Evolutionary conservation across 495 filamentous ascomycete genomes (phyloP), one percentile per base, ranked within the genome.

Genomic region (Wilcoxina mikolae): DNA sequence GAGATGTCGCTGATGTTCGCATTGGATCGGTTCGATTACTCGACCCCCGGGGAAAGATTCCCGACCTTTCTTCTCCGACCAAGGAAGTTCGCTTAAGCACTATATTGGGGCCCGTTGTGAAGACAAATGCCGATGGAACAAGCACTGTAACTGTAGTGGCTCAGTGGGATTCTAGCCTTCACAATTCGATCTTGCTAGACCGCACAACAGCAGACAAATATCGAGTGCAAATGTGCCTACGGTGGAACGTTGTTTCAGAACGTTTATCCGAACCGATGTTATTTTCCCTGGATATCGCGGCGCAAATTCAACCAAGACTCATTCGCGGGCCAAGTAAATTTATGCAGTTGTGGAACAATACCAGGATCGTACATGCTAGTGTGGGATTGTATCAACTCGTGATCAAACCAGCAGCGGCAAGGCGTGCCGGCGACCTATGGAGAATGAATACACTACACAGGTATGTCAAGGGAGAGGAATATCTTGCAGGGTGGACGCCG

Each of bases 131-230:
- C 3, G 89, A 96, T 65, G 91, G 91, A 27, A 95, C 90, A 1
- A 85, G 82, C n/a, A 83, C 84, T 65, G 77, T 94, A 48, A 88
- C 82, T 1, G 72, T 96, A 20, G 69, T 82, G 9, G 88, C 84
- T 7, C 91, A 96, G 65, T 99, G 91, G 91, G 93, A 96, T 66
- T 96, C 93, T 0, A 90, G 85, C 62, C 74, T 90, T 55, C 91
- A 99, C 65, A 79, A 78, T 54, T 99, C 91, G 17, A 74, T 91
- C 22, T 73, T 95, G 9, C 80, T 99, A 9, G 88, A 96, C 65
- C 79, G 88, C 18, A 81, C 84, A 10, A 96, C 91, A 15, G 78
- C 85, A 10, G 87, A 95, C 51, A 89, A 86, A 62, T 91, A 94
- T 64, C 82, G 82, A 29, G 84, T 99, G 4, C 89, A 94, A 67